Base-by-base conservation (phyloP, 441 rosid genomes). In the Gossypium davidsonii region DNA sequence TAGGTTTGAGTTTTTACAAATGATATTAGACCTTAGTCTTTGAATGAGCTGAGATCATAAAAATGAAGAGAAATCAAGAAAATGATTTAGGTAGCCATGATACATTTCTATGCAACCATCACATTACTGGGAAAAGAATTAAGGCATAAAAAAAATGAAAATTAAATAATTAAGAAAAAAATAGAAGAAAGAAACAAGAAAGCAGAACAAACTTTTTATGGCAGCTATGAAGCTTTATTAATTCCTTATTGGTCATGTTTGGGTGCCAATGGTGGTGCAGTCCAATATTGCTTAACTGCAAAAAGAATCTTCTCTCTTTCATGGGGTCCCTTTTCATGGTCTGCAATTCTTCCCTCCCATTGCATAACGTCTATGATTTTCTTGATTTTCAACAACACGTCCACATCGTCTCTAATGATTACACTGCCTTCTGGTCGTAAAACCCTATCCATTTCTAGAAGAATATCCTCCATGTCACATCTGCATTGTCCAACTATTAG, bases 391-490 rank as follows among this genome's bases (percentile, higher is more conserved):
- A 84, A 73, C 78, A 89, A 63, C 2, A 79, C n/a, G 42, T 89
- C 93, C 1, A 89, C 85, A 67, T 89, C 93, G 17, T 88, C 94
- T 39, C 94, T 67, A 53, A 90, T 74, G 0, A 90, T 84, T n/a
- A 88, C 80, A 31, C 90, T 78, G 2, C 92, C 94, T 69, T 85
- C 78, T 1, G 92, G 94, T 75, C 94, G 77, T 51, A 90, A 80
- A 31, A 90, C 76, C 72, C 92, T 83, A 72, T 90, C 92, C 86
- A 90, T 85, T 80, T 90, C 94, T 73, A 90, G 56, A 77, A 89
- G 60, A 48, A 89, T 86, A 51, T 78, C 81, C 57, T 77, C 86
- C 80, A 84, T 79, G 67, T 83, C 78, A 67, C 93, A 87, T 34
- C 89, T 85, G 52, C 14, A 39, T 23, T 23, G 15, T 58, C 63